Evolutionary conservation across 768 basidiomycete species (phyloP).

Genomic region (Tricholoma furcatifolium): DNA sequence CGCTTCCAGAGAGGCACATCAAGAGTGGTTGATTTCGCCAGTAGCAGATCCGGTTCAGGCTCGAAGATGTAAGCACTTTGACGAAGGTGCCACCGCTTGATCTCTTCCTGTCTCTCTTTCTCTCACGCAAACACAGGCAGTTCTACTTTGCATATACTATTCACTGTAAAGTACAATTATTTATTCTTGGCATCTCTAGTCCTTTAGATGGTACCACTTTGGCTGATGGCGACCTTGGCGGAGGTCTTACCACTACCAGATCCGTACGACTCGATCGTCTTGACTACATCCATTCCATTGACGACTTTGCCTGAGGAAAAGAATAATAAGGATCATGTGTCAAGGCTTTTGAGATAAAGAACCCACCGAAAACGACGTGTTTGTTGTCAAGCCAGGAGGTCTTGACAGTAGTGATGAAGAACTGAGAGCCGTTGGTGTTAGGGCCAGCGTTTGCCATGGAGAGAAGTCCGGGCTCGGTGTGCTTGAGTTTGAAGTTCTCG

Average conservation of each 20-base stretch:
- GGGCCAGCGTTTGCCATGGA: constrained; percentile 81
- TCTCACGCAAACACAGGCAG: no score
- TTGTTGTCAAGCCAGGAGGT: constrained; percentile 81
- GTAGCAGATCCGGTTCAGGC: no score
- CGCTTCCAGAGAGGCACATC: no score
- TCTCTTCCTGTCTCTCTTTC: no score
- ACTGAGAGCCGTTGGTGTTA: constrained; percentile 85
- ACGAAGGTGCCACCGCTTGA: no score
- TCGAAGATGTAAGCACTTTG: no score
- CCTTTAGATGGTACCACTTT: constrained; percentile 48
- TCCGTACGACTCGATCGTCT: constrained; percentile 41
- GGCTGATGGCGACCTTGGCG: constrained; percentile 49
- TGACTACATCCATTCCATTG: constrained; percentile 57
- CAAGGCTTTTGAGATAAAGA: constrained; percentile 1
- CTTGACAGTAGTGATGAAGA: constrained; percentile 85
- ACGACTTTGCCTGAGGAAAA: constrained; percentile 56
- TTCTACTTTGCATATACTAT: constrained; percentile 1
- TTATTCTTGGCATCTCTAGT: constrained; percentile 1
- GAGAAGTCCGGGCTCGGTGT: constrained; percentile 65
- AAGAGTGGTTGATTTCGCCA: no score
- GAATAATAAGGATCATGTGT: background rate
- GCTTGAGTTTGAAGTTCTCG: constrained; percentile 81
- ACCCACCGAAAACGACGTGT: constrained; percentile 83
- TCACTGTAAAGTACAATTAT: constrained; percentile 15
- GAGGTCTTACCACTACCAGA: constrained; percentile 37